Percentiles rank a stretch among this genome's conserved stretches.
phyloP scores from a whole-genome alignment of 768 basidiomycete genomes.

The Dictyophora rubrovolvata region DNA sequence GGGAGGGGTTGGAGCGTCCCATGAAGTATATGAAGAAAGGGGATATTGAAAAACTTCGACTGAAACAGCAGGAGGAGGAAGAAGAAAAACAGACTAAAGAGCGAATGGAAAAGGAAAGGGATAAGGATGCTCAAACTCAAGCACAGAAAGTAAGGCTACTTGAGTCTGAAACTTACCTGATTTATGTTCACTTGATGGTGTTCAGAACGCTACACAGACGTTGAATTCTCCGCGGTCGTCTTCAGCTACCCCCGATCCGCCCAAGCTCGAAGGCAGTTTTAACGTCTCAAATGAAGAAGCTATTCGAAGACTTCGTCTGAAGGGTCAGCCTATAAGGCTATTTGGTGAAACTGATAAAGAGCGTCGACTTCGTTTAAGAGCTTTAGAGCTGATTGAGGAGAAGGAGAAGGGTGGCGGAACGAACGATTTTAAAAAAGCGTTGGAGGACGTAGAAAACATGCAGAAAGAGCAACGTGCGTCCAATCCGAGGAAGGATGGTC shows the following conservation, averaged over 20 bases:
- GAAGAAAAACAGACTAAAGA: slow-evolving; percentile 33
- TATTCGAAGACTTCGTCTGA: slow-evolving; percentile 74
- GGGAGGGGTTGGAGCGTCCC: slow-evolving; percentile 26
- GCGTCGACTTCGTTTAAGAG: slow-evolving; percentile 76
- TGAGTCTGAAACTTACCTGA: neutral
- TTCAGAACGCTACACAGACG: slow-evolving; percentile 22
- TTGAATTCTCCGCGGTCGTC: slow-evolving; percentile 29
- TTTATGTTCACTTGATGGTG: neutral
- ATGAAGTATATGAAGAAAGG: slow-evolving; percentile 86
- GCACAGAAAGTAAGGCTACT: neutral
- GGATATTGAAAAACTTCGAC: slow-evolving; percentile 70
- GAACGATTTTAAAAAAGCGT: slow-evolving; percentile 88
- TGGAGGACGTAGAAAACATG: slow-evolving; percentile 79
- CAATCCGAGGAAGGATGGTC: slow-evolving; percentile 27
- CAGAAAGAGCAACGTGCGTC: slow-evolving; percentile 51
- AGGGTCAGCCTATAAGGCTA: slow-evolving; percentile 89
- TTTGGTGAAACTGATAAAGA: slow-evolving; percentile 97
- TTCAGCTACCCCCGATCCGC: slow-evolving; percentile 31
- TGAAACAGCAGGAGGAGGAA: slow-evolving; percentile 32
- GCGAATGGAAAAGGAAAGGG: slow-evolving; percentile 18
- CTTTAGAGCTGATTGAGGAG: slow-evolving; percentile 92
- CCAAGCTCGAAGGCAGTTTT: slow-evolving; percentile 37
- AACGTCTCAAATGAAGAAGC: slow-evolving; percentile 93
- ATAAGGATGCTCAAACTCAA: slow-evolving; percentile 16
- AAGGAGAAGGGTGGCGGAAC: slow-evolving; percentile 69